phyloP scores from a whole-genome alignment of 805 yeast species.

The Wickerhamomyces mucosus region DNA sequence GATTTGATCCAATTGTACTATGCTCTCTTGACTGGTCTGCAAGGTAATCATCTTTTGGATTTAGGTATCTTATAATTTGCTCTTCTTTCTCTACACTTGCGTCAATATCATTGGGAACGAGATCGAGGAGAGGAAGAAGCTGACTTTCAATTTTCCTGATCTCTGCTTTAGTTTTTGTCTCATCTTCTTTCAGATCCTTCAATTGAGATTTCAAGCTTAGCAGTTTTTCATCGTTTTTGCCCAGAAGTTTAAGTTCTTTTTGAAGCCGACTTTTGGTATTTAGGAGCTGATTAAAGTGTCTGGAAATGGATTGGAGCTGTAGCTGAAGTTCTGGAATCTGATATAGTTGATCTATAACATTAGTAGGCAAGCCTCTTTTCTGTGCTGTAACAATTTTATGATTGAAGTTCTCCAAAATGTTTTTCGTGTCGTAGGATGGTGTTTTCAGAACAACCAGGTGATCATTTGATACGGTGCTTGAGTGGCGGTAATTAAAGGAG shows the following conservation, averaged over 20 bases:
- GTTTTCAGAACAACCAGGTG: constrained; percentile 13
- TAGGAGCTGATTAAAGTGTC: constrained; percentile 21
- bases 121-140: constrained; percentile 32
- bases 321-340: constrained; percentile 21
- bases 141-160: constrained; percentile 10
- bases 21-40: constrained; percentile 41
- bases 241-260: constrained; percentile 17
- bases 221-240: constrained; percentile 11
- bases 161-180: constrained; percentile 16
- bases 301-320: constrained; percentile 11
- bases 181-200: constrained; percentile 10
- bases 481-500: too few species aligned
- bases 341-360: constrained; percentile 17
- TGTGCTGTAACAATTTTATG: constrained; percentile 21
- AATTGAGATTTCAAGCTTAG: constrained; percentile 9
- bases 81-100: constrained; percentile 33
- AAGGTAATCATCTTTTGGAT: constrained; percentile 24
- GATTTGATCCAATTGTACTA: constrained; percentile 54
- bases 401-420: constrained; percentile 21
- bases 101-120: constrained; percentile 57
- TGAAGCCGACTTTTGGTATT: constrained; percentile 21
- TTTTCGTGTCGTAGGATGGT: constrained; percentile 27
- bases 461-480: too few species aligned
- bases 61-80: constrained; percentile 42
- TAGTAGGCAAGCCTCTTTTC: constrained; percentile 21